Percentiles rank a stretch among this genome's conserved stretches.
Evolutionary conservation across 768 basidiomycete genomes (phyloP).

Genomic region (Suillus alpinus): DNA sequence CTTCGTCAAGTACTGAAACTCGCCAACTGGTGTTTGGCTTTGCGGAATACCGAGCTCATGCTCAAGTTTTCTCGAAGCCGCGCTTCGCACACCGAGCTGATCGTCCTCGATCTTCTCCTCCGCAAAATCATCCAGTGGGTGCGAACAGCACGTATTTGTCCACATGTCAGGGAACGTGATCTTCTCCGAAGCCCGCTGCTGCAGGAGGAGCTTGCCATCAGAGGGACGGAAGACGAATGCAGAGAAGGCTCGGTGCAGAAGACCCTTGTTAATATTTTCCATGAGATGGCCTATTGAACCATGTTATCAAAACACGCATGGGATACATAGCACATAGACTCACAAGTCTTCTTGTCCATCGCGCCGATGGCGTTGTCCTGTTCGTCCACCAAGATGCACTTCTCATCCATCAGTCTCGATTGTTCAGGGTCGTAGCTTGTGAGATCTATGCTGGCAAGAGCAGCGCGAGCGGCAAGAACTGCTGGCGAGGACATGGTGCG

Average conservation of each 20-base stretch:
- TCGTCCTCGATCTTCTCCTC: conserved; percentile 73
- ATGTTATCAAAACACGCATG: neutral
- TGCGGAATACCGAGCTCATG: conserved; percentile 94
- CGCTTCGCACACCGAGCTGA: conserved; percentile 81
- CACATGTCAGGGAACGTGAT: conserved; percentile 99
- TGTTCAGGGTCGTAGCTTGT: conserved; percentile 89
- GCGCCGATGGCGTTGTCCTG: conserved; percentile 83
- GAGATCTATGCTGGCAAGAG: conserved; percentile 74
- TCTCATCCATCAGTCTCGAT: conserved; percentile 93
- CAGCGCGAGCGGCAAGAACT: conserved; percentile 56
- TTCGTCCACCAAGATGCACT: conserved; percentile 89
- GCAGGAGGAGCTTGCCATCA: conserved; percentile 90
- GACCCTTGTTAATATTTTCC: conserved; percentile 91
- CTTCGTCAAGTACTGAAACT: conserved; percentile 91
- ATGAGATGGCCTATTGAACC: conserved; percentile 80
- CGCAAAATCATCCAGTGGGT: conserved; percentile 91
- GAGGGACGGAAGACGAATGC: conserved; percentile 94
- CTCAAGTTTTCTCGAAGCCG: conserved; percentile 93
- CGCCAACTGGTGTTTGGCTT: conserved; percentile 71
- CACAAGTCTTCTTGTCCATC: conserved; percentile 95
- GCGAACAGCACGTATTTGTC: conserved; percentile 99
- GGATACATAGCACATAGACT: conserved; percentile 25
- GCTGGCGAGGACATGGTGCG: conserved; percentile 58
- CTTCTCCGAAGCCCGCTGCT: conserved; percentile 96
- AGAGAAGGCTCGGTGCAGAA: conserved; percentile 97